Evolutionary conservation across 208 protist species (phyloP).

Genomic region (Pavlovales sp.): DNA sequence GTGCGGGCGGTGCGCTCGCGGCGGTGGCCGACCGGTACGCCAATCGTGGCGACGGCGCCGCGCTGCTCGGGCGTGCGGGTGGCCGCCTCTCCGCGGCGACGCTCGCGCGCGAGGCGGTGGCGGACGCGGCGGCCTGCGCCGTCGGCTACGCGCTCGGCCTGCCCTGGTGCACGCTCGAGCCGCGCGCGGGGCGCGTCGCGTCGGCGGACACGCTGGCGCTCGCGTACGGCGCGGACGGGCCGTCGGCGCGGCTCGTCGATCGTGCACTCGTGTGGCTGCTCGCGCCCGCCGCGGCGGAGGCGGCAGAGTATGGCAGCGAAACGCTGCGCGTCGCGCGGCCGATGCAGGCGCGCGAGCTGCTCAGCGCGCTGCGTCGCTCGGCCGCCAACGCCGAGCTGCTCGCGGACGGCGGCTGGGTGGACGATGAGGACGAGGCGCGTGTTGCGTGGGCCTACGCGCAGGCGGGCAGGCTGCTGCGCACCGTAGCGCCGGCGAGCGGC

Average conservation of each 20-base stretch:
- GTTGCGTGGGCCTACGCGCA: neutral
- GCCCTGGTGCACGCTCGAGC: neutral
- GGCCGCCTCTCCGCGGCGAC: neutral
- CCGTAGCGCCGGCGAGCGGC: neutral
- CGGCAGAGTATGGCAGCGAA: too few species aligned
- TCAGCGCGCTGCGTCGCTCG: neutral
- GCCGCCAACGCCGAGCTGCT: neutral
- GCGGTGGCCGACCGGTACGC: conserved; percentile 1
- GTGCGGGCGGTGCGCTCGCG: neutral
- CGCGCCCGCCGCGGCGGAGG: neutral
- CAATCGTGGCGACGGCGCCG: neutral
- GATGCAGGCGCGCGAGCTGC: neutral
- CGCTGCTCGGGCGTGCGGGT: neutral
- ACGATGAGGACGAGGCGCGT: neutral
- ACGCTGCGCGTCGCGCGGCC: neutral
- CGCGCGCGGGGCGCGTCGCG: neutral
- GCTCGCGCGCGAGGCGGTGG: neutral
- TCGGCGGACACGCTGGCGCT: neutral
- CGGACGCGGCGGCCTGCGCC: neutral
- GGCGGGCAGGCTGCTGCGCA: neutral
- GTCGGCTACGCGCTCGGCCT: neutral
- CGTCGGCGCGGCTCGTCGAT: neutral
- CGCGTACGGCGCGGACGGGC: too few species aligned
- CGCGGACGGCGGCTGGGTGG: neutral
- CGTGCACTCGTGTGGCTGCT: neutral